Evolutionary conservation across 345 rosid genomes (phyloP).

Genomic region (Hibiscus trionum): DNA sequence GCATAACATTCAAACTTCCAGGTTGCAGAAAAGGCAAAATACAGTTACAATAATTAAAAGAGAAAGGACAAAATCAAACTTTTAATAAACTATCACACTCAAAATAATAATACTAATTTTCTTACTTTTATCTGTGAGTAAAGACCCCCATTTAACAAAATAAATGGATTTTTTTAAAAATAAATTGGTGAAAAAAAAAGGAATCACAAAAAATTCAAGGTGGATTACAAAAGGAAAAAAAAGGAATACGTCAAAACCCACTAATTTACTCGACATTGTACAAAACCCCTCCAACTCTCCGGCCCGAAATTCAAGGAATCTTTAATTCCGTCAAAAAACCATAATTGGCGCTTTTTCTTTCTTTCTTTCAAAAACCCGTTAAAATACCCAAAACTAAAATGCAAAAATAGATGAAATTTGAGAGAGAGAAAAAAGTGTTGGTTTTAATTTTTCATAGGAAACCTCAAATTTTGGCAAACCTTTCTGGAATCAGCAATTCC

Average conservation of each 20-base stretch:
- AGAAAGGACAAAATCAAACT: constrained; percentile 39
- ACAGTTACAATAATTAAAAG: constrained; percentile 21
- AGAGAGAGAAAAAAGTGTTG: not conserved
- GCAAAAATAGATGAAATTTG: not conserved
- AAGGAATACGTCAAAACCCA: not conserved
- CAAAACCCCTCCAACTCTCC: constrained; percentile 8
- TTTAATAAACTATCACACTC: constrained; percentile 22
- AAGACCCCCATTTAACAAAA: not conserved
- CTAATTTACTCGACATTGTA: constrained; percentile 10
- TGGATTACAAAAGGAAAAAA: not conserved
- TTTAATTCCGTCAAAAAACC: constrained; percentile 16
- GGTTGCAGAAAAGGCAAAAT: constrained; percentile 22
- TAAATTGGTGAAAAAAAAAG: not conserved
- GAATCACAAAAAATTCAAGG: constrained; percentile 12
- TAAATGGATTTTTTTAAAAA: not conserved
- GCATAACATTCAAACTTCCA: constrained; percentile 18
- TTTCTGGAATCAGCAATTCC: constrained; percentile 24
- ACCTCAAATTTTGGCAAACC: constrained; percentile 25
- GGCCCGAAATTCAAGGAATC: constrained; percentile 44
- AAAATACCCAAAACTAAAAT: constrained; percentile 8
- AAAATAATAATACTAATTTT: constrained; percentile 14
- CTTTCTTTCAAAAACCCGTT: not conserved
- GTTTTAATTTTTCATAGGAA: not conserved
- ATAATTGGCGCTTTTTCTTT: constrained; percentile 21
- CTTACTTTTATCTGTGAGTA: not conserved